Percentiles rank a stretch among this genome's conserved stretches.
Conservation (phyloP, 2,329 filamentous ascomycete genomes). For the Microsporum audouinii region DNA sequence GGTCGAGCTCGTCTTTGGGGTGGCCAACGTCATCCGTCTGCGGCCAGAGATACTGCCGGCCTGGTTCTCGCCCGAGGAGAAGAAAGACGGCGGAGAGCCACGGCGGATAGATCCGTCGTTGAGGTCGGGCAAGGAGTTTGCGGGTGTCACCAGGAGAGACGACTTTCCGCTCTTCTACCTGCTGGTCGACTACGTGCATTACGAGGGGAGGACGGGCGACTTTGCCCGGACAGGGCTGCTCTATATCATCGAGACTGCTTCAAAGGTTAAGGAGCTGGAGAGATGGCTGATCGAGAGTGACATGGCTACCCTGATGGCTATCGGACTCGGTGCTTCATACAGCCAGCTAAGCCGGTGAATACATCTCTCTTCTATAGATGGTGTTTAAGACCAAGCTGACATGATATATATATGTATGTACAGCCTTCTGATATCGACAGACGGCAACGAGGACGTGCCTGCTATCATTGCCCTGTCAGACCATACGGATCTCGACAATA, state of each 20-base stretch:
- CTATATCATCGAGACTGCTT: conserved; percentile 91
- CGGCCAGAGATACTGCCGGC: conserved; percentile 76
- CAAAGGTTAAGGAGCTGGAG: conserved; percentile 68
- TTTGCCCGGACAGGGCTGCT: conserved; percentile 89
- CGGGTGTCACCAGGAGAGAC: conserved; percentile 72
- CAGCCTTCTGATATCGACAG: conserved; percentile 67
- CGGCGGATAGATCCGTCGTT: conserved; percentile 30
- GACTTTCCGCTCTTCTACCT: conserved; percentile 96
- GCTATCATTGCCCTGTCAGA: conserved; percentile 82
- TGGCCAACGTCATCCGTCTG: conserved; percentile 88
- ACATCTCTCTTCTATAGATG: neutral
- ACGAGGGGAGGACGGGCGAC: conserved; percentile 87
- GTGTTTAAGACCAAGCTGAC: conserved; percentile 1
- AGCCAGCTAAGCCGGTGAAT: conserved; percentile 53
- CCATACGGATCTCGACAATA: conserved; percentile 63
- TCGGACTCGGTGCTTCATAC: conserved; percentile 70
- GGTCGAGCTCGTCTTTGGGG: conserved; percentile 87
- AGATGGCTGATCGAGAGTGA: conserved; percentile 97
- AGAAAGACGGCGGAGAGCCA: conserved; percentile 24
- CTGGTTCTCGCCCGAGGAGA: conserved; percentile 66
- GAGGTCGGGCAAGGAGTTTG: conserved; percentile 53
- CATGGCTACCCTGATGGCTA: conserved; percentile 92
- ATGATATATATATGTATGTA: neutral
- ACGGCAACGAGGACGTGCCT: conserved; percentile 60
- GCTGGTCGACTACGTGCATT: conserved; percentile 90